phyloP scores from a whole-genome alignment of 2,329 filamentous ascomycete genomes.

The Hypoxylon sp. region DNA sequence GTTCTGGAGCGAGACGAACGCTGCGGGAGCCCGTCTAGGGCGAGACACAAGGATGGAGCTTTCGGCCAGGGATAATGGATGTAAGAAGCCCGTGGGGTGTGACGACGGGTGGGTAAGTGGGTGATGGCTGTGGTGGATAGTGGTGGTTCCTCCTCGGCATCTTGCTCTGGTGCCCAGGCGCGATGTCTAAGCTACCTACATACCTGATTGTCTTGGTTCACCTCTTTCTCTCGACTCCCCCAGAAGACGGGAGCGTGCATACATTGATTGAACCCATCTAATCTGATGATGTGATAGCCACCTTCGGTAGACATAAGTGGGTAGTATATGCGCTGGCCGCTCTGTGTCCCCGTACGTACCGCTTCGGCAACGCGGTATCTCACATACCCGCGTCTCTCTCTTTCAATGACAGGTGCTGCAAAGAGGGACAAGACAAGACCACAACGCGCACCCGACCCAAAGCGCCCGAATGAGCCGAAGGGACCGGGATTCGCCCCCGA shows the following conservation, averaged over 20 bases:
- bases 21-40: slow-evolving; percentile 33
- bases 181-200: slow-evolving; percentile 8
- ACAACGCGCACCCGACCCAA: slow-evolving; percentile 28
- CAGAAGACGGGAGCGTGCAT: slow-evolving; percentile 35
- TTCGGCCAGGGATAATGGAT: slow-evolving; percentile 15
- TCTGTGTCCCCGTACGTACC: slow-evolving; percentile 17
- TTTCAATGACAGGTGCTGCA: slow-evolving; percentile 37
- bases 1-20: slow-evolving; percentile 12
- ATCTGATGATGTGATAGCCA: slow-evolving; percentile 27
- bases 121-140: neutral
- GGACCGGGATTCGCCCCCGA: slow-evolving; percentile 40
- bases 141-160: slow-evolving; percentile 7
- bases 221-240: neutral
- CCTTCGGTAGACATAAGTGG: neutral
- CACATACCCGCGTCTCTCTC: slow-evolving; percentile 4
- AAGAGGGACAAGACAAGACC: slow-evolving; percentile 11
- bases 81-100: slow-evolving; percentile 5
- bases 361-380: slow-evolving; percentile 30
- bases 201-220: slow-evolving; percentile 8
- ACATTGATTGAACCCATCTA: slow-evolving; percentile 33
- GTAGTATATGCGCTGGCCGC: slow-evolving; percentile 1
- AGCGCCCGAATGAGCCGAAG: slow-evolving; percentile 38
- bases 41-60: slow-evolving; percentile 21
- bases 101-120: slow-evolving; percentile 22
- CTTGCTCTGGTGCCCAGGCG: slow-evolving; percentile 16